Base-by-base conservation (phyloP, 371 early-diverging fungal genomes). In the Rhizopus stolonifer region DNA sequence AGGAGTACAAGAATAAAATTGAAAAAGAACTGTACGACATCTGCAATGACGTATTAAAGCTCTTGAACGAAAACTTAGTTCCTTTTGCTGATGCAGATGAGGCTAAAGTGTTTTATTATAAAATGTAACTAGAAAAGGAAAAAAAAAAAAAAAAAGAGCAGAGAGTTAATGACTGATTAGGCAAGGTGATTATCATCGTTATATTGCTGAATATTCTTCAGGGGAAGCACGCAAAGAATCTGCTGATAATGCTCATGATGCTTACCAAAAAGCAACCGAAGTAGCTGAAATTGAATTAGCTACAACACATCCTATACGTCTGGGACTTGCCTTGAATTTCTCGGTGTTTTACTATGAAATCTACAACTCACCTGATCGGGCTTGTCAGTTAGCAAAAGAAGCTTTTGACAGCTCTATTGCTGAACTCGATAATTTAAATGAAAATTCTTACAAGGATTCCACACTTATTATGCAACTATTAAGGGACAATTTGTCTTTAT, bases 311-410 rank as follows among this genome's bases (percentile, higher is more conserved):
- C 99, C 99, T 49, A 96, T 99, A 71, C 95, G 99, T 59, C 89
- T 99, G 34, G 99, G 99, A 44, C 88, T 99, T 61, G 97, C 98
- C 46, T 85, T 99, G 67, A 99, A 99, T 91, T 99, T 95, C 83
- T 99, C 99, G 9, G 99, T 99, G 32, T 99, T 99, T 84, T 97
- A 97, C 87, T 99, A 98, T 77, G 99, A 99, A 84, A 99, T 99
- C 72, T 82, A 95, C 65, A 99, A 98, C 83, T 90, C 95, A 18
- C 94, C 97, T 52, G 96, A 95, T 74, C 88, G 91, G 62, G 99
- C 99, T 34, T 98, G 99, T 83, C 92, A 94, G 60, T 82, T 99
- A 60, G 99, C 99, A 72, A 97, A 97, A 81, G 89, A 91, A 71
- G 98, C 99, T 8, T 99, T 99, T 74, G 99, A 99, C 77, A 96